Evolutionary conservation across 768 basidiomycete species (phyloP).

Genomic region (Fibroporia radiculosa): DNA sequence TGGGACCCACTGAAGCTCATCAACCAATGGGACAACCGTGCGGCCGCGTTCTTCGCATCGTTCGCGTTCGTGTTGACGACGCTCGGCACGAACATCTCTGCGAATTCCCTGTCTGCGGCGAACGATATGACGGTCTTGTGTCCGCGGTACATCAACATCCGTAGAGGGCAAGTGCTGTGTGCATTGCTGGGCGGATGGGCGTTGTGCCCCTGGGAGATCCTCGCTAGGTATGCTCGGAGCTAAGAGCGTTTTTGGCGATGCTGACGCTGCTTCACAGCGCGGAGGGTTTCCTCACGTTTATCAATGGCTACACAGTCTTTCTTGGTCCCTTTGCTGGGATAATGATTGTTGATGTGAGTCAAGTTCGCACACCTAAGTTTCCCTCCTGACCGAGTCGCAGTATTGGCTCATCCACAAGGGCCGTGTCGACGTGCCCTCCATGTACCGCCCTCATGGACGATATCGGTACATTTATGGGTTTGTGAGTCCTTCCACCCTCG

Average conservation of each 20-base stretch:
- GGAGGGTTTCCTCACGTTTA: slow-evolving; percentile 64
- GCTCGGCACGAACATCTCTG: slow-evolving; percentile 60
- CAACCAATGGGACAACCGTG: slow-evolving; percentile 77
- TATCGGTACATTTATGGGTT: slow-evolving; percentile 74
- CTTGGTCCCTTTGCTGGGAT: slow-evolving; percentile 81
- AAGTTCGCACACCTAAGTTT: background rate
- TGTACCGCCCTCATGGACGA: slow-evolving; percentile 74
- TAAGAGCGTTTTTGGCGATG: background rate
- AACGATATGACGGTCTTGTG: slow-evolving; percentile 81
- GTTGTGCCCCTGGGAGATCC: slow-evolving; percentile 82
- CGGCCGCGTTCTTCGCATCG: slow-evolving; percentile 77
- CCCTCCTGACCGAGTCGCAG: slow-evolving; percentile 25
- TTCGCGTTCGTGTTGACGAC: slow-evolving; percentile 70
- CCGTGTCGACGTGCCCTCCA: slow-evolving; percentile 73
- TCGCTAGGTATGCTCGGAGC: slow-evolving; percentile 33
- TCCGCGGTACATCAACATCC: slow-evolving; percentile 75
- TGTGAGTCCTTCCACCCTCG: too few species aligned
- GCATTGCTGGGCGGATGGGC: slow-evolving; percentile 81
- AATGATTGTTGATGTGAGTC: slow-evolving; percentile 48
- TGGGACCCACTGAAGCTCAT: slow-evolving; percentile 79
- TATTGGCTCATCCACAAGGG: slow-evolving; percentile 74
- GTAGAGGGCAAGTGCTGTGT: slow-evolving; percentile 67
- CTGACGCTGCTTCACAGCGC: slow-evolving; percentile 28
- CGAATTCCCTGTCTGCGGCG: slow-evolving; percentile 69
- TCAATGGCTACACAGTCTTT: slow-evolving; percentile 82